Evolutionary conservation across 805 yeast genomes (phyloP), one percentile per base, ranked within the genome.

Genomic region (Lipomyces lipofer): DNA sequence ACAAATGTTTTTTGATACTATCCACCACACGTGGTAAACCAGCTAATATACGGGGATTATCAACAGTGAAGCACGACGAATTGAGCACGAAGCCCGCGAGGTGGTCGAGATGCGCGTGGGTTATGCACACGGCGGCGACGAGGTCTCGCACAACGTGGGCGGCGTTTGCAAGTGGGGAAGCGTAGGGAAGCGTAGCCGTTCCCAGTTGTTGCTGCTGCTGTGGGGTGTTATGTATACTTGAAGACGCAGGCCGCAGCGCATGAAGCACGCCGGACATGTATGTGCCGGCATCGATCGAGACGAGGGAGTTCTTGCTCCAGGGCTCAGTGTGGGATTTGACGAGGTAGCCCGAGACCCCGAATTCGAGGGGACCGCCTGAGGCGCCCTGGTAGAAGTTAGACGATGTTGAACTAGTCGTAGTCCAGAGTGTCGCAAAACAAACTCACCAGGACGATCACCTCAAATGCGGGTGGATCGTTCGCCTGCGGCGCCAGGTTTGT

Each of bases 41-140:
- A 58, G 74, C 78, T 3, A 88, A 66, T 2, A 64, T 63, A 63
- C 79, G 84, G 1, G 70, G 68, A 4, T 65, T 59, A 10, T 59
- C 49, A 17, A 56, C 45, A 8, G 66, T 55, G 59, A 79, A 75
- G 13, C 77, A 75, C 0, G 96, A 88, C 2, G 91, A 80, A 65
- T 89, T 89, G 49, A 90, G 70, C 0, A 84, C 80, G 45, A 90
- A 66, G 0, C 85, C 87, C 8, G 78, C 67, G 12, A 88, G 75
- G 67, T 90, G 97, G 68, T 90, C 97, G 48, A 90, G 66, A 69
- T 90, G 97, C 0, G 92, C 81, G 69, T 90, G 97, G 0, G 96
- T 81, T 25, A 90, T 77, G 45, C 70, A 70, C 15, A 70, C 57
- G 12, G 68, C 54, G 5, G 63, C 44, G n/a, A 69, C 55, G 13